Percentiles rank a stretch among this genome's conserved stretches.
Conservation (phyloP, 495 filamentous ascomycete species). For the Pyrenopolyporus hunteri region DNA sequence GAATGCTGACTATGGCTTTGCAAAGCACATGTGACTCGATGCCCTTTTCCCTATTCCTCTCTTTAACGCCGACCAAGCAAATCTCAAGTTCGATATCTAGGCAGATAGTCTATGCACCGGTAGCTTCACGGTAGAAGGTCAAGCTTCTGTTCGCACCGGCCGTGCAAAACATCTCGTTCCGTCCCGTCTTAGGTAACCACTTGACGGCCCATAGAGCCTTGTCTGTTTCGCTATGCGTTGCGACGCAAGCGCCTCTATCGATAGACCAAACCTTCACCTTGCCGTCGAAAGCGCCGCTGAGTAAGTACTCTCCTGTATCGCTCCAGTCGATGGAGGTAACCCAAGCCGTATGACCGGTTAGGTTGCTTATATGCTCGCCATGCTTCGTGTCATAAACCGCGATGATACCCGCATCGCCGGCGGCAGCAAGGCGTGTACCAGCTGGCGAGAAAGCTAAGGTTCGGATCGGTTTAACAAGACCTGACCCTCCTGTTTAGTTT, state of each 20-base stretch:
- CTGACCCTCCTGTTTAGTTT: slow-evolving; percentile 50
- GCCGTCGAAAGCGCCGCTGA: slow-evolving; percentile 87
- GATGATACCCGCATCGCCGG: slow-evolving; percentile 87
- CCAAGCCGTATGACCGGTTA: slow-evolving; percentile 82
- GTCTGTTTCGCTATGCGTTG: slow-evolving; percentile 90
- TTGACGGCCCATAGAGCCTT: slow-evolving; percentile 84
- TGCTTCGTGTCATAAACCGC: slow-evolving; percentile 88
- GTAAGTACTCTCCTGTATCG: slow-evolving; percentile 87
- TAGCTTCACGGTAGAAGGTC: slow-evolving; percentile 91
- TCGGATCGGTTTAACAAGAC: slow-evolving; percentile 83
- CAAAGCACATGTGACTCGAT: slow-evolving; percentile 9
- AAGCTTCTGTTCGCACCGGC: slow-evolving; percentile 81
- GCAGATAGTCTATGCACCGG: slow-evolving; percentile 59
- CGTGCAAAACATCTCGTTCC: slow-evolving; percentile 84
- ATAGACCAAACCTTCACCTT: slow-evolving; percentile 96
- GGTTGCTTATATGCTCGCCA: slow-evolving; percentile 88
- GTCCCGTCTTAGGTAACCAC: slow-evolving; percentile 79
- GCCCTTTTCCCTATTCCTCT: slow-evolving; percentile 30
- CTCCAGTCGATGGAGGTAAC: slow-evolving; percentile 91
- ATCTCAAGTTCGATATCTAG: neutral
- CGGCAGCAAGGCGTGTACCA: slow-evolving; percentile 85
- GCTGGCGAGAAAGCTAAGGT: slow-evolving; percentile 85
- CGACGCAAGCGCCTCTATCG: slow-evolving; percentile 80
- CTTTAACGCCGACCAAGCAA: slow-evolving; percentile 37
- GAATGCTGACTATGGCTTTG: neutral